phyloP scores from a whole-genome alignment of 352 stramenopile genomes.

The Phytophthora vignae region DNA sequence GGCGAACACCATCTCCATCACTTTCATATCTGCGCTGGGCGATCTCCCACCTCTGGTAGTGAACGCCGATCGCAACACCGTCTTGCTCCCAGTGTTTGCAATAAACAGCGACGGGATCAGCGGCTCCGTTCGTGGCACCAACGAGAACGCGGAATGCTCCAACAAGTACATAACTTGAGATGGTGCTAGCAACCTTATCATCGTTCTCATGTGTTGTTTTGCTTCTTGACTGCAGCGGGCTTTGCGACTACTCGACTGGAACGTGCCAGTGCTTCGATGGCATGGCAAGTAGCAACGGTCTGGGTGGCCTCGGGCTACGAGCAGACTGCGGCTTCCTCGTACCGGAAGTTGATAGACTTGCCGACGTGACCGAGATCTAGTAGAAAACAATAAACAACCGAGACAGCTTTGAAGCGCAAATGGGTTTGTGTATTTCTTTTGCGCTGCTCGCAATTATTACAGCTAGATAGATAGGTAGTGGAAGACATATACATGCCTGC shows the following conservation, averaged over 20 bases:
- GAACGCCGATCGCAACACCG: slow-evolving; percentile 36
- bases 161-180: slow-evolving; percentile 62
- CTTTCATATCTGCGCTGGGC: slow-evolving; percentile 64
- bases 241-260: slow-evolving; percentile 67
- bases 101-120: slow-evolving; percentile 66
- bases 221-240: slow-evolving; percentile 41
- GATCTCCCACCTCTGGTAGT: slow-evolving; percentile 62
- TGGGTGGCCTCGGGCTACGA: slow-evolving; percentile 52
- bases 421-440: slow-evolving; percentile 39
- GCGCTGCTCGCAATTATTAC: slow-evolving; percentile 47
- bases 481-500: slow-evolving; percentile 41
- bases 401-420: slow-evolving; percentile 16
- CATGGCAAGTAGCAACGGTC: slow-evolving; percentile 72
- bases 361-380: slow-evolving; percentile 31
- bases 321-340: slow-evolving; percentile 74
- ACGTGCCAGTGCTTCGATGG: slow-evolving; percentile 73
- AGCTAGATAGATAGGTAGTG: slow-evolving; percentile 46
- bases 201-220: background rate
- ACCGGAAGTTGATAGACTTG: slow-evolving; percentile 50
- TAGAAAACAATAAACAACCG: background rate
- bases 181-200: background rate
- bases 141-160: slow-evolving; percentile 76
- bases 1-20: slow-evolving; percentile 67
- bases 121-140: slow-evolving; percentile 62
- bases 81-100: slow-evolving; percentile 54